Evolutionary conservation across 805 yeast species (phyloP), one percentile per base, ranked within the genome.

Genomic region (Kodamaea lidongshanica): DNA sequence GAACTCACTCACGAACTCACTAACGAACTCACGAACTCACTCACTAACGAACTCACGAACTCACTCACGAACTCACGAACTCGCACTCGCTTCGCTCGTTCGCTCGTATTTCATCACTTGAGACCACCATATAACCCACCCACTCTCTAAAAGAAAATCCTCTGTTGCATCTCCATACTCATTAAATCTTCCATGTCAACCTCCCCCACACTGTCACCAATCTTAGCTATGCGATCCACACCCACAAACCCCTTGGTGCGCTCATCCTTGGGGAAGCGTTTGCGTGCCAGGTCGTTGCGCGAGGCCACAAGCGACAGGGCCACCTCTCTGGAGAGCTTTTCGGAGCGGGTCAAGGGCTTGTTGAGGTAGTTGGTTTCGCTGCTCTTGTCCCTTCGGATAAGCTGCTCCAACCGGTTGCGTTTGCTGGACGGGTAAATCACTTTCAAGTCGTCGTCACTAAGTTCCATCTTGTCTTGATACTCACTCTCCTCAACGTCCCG

Each of bases 161-260:
- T 38, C 25, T 36, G 34, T 33, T 52, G 54, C 5, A 39, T 29
- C 10, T 50, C 46, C 17, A 38, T 22, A n/a, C 46, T 33, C 29
- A 48, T 37, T 34, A 49, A 41, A 11, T 46, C 50, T 27, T 46
- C 43, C 4, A 49, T 18, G 11, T 42, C 51, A 9, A 32, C 25
- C 30, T 38, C 35, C 6, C 52, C 56, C 10, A 47, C 34, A 5
- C 28, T 22, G 13, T 21, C 25, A 12, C 34, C 32, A 6, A 28
- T 23, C 27, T 24, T 30, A 17, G 36, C 43, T 11, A 36, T 38
- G 8, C 36, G 31, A 14, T 32, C 31, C 12, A 19, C 21, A 13
- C 28, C 14, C 8, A 23, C 32, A 23, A 31, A 22, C 20, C 28
- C 25, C 33, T n/a, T 19, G 24, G 22, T 18, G 12, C 23, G 23